These are phyloP conservation scores for Ogataea nonfermentans DNA, from an alignment of 805 yeast genomes.

Conservation along the genomic window DNA sequence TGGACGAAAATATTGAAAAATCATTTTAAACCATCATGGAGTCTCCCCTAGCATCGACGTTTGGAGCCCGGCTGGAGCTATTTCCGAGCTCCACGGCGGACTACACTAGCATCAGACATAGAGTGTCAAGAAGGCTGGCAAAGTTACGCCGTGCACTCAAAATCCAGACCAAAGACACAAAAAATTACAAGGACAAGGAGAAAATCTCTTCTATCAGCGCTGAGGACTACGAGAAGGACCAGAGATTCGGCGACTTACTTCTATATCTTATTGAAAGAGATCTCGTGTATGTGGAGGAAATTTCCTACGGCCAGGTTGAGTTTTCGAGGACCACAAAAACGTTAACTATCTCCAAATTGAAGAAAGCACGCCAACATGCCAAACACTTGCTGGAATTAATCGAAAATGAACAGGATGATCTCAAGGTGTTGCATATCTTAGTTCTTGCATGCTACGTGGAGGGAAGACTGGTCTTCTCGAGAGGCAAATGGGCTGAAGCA, in stretches of 20 bases:
- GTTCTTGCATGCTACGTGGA: conserved; percentile 36
- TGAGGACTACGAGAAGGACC: conserved; percentile 51
- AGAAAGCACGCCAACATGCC: conserved; percentile 52
- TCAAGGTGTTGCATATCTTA: conserved; percentile 33
- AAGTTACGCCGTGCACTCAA: conserved; percentile 63
- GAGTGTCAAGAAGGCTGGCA: conserved; percentile 57
- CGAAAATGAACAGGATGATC: conserved; percentile 38
- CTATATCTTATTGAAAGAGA: conserved; percentile 77
- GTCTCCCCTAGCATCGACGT: conserved; percentile 45
- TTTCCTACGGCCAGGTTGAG: conserved; percentile 50
- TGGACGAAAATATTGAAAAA: conserved; percentile 9
- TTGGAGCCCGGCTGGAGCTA: conserved; percentile 58
- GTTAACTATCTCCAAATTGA: conserved; percentile 62
- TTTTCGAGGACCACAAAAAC: conserved; percentile 46
- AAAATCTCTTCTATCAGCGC: conserved; percentile 44
- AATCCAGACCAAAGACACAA: conserved; percentile 66
- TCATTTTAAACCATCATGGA: conserved; percentile 34
- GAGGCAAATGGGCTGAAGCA: conserved; percentile 56
- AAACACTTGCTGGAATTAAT: conserved; percentile 43
- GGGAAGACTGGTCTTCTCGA: conserved; percentile 45
- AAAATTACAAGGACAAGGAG: conserved; percentile 51
- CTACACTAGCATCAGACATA: conserved; percentile 63
- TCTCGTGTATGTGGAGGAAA: conserved; percentile 64
- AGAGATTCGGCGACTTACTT: conserved; percentile 54
- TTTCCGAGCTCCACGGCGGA: conserved; percentile 68